Percentiles rank a stretch among this genome's conserved stretches.
Evolutionary conservation across 805 yeast genomes (phyloP).

Genomic region (Saccharomycopsis oosterbeekiorum): DNA sequence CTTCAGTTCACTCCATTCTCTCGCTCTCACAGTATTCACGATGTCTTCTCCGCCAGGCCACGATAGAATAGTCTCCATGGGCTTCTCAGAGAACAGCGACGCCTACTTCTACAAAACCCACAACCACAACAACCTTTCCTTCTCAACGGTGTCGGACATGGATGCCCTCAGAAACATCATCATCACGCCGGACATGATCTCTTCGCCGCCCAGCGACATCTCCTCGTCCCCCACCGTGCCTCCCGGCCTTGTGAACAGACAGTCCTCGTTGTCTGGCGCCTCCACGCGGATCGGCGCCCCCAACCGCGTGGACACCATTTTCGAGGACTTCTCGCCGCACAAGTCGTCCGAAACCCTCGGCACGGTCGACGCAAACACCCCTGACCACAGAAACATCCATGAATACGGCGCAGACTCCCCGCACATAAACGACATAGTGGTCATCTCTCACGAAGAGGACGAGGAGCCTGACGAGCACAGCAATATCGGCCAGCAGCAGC

Average conservation of each 20-base stretch:
- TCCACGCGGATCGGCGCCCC: not conserved
- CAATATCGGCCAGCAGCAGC: not conserved
- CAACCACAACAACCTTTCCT: not conserved
- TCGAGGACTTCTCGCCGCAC: not conserved
- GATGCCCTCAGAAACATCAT: conserved; percentile 18
- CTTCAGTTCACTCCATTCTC: too few species aligned
- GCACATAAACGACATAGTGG: not conserved
- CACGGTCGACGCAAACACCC: too few species aligned
- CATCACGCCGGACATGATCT: conserved; percentile 16
- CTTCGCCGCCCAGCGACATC: conserved; percentile 11
- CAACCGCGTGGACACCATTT: not conserved
- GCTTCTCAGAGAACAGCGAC: not conserved
- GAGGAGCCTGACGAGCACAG: not conserved
- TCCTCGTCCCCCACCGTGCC: not conserved
- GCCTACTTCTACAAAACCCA: not conserved
- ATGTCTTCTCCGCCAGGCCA: not conserved
- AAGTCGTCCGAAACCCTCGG: not conserved
- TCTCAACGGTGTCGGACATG: conserved; percentile 10
- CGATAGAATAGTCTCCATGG: not conserved
- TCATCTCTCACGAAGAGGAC: not conserved
- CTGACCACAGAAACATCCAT: not conserved
- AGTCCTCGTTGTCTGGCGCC: not conserved
- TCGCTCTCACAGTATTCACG: not conserved
- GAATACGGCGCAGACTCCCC: not conserved
- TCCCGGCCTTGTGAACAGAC: not conserved